A percentile compares a stretch with the other conserved stretches of the same genome.
phyloP scores from a whole-genome alignment of 257 asterid species.

The Penstemon davidsonii region DNA sequence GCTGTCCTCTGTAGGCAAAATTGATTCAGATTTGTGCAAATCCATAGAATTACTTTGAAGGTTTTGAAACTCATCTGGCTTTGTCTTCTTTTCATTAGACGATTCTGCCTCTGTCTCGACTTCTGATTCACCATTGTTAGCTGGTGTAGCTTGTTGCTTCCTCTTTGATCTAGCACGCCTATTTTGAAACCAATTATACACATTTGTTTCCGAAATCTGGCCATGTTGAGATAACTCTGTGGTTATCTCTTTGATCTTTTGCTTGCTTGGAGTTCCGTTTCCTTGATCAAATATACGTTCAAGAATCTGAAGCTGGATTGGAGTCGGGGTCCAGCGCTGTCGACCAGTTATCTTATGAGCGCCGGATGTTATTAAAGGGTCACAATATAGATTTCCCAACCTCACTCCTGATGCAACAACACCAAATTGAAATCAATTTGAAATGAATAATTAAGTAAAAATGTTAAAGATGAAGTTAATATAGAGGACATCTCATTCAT shows the following conservation, averaged over 20 bases:
- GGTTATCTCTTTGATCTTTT: constrained; percentile 94
- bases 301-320: constrained; percentile 90
- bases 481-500: no score
- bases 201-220: constrained; percentile 94
- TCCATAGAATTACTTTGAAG: constrained; percentile 44
- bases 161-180: constrained; percentile 98
- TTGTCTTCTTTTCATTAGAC: constrained; percentile 79
- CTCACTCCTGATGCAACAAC: constrained; percentile 65
- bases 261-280: constrained; percentile 94
- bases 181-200: constrained; percentile 97
- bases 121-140: constrained; percentile 75
- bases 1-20: constrained; percentile 64
- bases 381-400: constrained; percentile 79
- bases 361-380: constrained; percentile 68
- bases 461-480: no score
- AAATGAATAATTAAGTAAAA: no score
- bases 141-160: constrained; percentile 66
- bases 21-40: constrained; percentile 50
- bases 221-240: constrained; percentile 88
- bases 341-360: constrained; percentile 85
- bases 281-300: constrained; percentile 94
- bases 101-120: constrained; percentile 96
- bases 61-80: constrained; percentile 73
- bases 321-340: constrained; percentile 97
- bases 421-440: background rate